Conservation (phyloP, 768 basidiomycete genomes). For the Pholiota conissans region DNA sequence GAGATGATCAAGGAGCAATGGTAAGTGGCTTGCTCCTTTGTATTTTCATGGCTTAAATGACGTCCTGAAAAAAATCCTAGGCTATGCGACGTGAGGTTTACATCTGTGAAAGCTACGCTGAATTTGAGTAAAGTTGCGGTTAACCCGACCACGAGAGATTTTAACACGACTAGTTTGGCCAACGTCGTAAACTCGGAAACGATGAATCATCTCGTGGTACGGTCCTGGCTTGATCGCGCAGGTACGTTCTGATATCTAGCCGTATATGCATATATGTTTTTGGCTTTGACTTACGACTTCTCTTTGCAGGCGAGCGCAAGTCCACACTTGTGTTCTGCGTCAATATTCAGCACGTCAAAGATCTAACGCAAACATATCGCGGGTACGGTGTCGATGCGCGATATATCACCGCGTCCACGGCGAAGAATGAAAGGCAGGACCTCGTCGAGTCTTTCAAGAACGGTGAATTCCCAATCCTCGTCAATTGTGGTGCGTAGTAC, state of each 20-base stretch:
- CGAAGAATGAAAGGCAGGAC: constrained; percentile 57
- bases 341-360: constrained; percentile 75
- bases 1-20: constrained; percentile 94
- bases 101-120: constrained; percentile 74
- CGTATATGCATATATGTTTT: neutral
- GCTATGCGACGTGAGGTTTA: constrained; percentile 88
- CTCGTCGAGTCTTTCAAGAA: constrained; percentile 67
- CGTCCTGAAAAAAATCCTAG: constrained; percentile 47
- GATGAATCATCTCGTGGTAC: constrained; percentile 76
- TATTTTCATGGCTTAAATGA: neutral
- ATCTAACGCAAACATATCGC: constrained; percentile 73
- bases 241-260: constrained; percentile 57
- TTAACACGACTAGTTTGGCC: constrained; percentile 74
- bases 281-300: constrained; percentile 4
- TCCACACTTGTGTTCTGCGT: constrained; percentile 95
- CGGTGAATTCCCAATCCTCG: constrained; percentile 78
- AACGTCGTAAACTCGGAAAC: constrained; percentile 79
- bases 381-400: constrained; percentile 81
- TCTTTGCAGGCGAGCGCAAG: constrained; percentile 54
- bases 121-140: constrained; percentile 67
- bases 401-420: constrained; percentile 73
- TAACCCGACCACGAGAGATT: constrained; percentile 75
- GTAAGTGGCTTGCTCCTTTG: constrained; percentile 33
- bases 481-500: constrained; percentile 79
- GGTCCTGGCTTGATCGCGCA: constrained; percentile 85